These are phyloP conservation scores for Barnettozyma salicaria DNA, from an alignment of 805 yeast genomes.

Conservation along the genomic window DNA sequence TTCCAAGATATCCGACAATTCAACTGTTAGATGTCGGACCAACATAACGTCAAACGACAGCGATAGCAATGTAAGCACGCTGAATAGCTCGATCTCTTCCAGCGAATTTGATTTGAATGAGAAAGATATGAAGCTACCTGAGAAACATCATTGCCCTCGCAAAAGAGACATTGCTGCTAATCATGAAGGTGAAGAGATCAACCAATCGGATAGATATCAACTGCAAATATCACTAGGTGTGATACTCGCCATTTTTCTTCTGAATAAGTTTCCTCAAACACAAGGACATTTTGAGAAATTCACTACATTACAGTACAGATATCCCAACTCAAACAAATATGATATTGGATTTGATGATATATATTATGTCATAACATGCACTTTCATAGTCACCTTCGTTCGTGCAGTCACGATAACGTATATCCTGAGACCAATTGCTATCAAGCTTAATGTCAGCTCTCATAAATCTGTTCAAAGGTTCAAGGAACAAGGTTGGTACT, in stretches of 20 bases:
- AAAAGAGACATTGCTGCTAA: constrained; percentile 1
- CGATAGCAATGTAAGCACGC: constrained; percentile 3
- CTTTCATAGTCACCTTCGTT: constrained; percentile 50
- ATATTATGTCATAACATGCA: constrained; percentile 47
- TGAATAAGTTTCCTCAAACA: constrained; percentile 26
- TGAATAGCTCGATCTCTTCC: constrained; percentile 7
- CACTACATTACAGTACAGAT: constrained; percentile 35
- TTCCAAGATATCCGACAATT: neutral
- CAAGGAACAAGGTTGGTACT: constrained; percentile 83
- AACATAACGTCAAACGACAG: constrained; percentile 1
- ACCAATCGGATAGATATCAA: constrained; percentile 26
- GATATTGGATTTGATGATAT: constrained; percentile 53
- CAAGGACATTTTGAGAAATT: constrained; percentile 32
- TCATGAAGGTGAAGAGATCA: constrained; percentile 12
- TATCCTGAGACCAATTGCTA: constrained; percentile 53
- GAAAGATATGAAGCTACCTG: neutral
- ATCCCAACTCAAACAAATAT: constrained; percentile 30
- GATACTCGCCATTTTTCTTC: constrained; percentile 18
- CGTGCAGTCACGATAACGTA: constrained; percentile 57
- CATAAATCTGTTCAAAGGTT: constrained; percentile 57
- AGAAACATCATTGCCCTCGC: neutral
- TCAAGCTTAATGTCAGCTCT: constrained; percentile 36
- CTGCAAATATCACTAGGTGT: constrained; percentile 24
- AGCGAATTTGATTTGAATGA: constrained; percentile 3
- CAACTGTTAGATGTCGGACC: too few relatives aligned